Evolutionary conservation across 306 rosid genomes (phyloP).

Genomic region (Alnus glutinosa): DNA sequence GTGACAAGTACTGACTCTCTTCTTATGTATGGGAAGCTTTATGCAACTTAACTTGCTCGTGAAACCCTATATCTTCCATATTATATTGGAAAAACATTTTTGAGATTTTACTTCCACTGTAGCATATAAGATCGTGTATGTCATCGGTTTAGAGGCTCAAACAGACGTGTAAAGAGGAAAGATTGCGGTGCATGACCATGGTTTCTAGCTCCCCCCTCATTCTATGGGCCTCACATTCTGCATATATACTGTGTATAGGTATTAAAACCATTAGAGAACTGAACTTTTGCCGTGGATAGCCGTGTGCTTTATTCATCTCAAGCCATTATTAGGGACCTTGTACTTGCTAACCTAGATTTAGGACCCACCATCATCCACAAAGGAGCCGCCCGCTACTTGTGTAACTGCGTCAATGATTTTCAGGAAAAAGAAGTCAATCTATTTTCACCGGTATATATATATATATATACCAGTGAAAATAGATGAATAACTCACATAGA

Average conservation of each 20-base stretch:
- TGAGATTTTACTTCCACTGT: not conserved
- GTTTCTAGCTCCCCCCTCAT: not conserved
- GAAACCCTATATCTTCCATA: slow-evolving; percentile 7
- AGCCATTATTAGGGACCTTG: not conserved
- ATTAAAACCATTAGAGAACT: not conserved
- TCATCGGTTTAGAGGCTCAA: not conserved
- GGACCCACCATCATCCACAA: not conserved
- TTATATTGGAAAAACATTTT: not conserved
- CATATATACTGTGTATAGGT: not conserved
- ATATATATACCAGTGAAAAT: too few relatives aligned
- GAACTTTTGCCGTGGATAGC: too few relatives aligned
- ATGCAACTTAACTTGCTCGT: not conserved
- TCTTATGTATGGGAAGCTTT: slow-evolving; percentile 1
- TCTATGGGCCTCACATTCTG: not conserved
- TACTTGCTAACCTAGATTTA: not conserved
- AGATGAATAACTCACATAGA: too few relatives aligned
- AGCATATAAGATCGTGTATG: not conserved
- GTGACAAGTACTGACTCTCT: not conserved
- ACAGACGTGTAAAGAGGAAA: not conserved
- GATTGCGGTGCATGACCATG: not conserved
- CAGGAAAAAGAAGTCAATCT: not conserved
- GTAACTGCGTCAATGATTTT: not conserved
- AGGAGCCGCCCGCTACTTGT: not conserved
- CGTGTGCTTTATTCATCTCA: not conserved
- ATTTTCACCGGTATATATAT: not conserved